These are phyloP conservation scores for Phytophthora syringae DNA, from an alignment of 352 stramenopile species.

Conservation along the genomic window DNA sequence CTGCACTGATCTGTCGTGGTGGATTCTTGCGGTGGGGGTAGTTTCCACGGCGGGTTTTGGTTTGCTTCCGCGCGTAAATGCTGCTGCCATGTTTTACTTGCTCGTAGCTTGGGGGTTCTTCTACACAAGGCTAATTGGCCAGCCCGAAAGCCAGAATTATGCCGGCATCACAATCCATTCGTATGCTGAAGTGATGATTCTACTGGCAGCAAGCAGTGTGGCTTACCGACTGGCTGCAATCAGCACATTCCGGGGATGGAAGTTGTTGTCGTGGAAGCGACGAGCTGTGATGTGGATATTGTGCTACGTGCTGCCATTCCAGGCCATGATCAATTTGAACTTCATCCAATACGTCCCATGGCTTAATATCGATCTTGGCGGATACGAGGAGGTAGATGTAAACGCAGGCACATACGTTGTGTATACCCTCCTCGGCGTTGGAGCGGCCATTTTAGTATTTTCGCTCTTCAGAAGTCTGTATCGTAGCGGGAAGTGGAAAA, in stretches of 20 bases:
- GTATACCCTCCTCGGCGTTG: slow-evolving; percentile 43
- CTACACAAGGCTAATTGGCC: slow-evolving; percentile 71
- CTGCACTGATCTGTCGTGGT: slow-evolving; percentile 81
- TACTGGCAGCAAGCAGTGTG: slow-evolving; percentile 60
- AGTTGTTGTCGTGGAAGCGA: slow-evolving; percentile 27
- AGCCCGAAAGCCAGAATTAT: slow-evolving; percentile 71
- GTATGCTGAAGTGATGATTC: slow-evolving; percentile 68
- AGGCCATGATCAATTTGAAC: slow-evolving; percentile 79
- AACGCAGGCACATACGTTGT: slow-evolving; percentile 75
- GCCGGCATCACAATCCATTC: slow-evolving; percentile 48
- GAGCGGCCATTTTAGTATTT: slow-evolving; percentile 39
- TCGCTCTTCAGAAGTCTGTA: slow-evolving; percentile 60
- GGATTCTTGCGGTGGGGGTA: slow-evolving; percentile 56
- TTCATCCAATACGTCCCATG: slow-evolving; percentile 74
- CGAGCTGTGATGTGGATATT: slow-evolving; percentile 61
- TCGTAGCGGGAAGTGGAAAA: slow-evolving; percentile 42
- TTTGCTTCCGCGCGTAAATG: slow-evolving; percentile 50
- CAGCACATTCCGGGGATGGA: slow-evolving; percentile 62
- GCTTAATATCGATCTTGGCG: slow-evolving; percentile 76
- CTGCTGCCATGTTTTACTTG: slow-evolving; percentile 54
- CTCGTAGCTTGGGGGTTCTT: slow-evolving; percentile 76
- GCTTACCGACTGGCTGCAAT: slow-evolving; percentile 46
- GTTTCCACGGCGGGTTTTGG: slow-evolving; percentile 54
- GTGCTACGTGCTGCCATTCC: slow-evolving; percentile 75
- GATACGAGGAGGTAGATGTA: slow-evolving; percentile 50